These are phyloP conservation scores for Phytophthora nicotianae DNA, from an alignment of 352 stramenopile genomes.

Conservation along the genomic window DNA sequence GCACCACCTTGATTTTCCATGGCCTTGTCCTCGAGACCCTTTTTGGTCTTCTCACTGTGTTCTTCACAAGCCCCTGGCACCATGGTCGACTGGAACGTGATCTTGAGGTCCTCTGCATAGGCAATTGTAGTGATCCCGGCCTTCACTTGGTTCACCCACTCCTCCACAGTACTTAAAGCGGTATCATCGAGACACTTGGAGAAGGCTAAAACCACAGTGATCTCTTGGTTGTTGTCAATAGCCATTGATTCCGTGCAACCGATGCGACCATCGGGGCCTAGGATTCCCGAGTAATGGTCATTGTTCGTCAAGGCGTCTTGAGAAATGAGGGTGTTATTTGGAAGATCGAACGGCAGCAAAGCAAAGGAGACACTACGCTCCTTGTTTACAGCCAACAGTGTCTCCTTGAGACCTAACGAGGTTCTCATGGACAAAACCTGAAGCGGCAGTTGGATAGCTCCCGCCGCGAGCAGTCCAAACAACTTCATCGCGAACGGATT, in stretches of 20 bases:
- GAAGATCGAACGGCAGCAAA: slow-evolving; percentile 22
- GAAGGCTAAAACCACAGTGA: slow-evolving; percentile 55
- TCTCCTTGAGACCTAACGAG: slow-evolving; percentile 29
- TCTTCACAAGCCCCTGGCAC: slow-evolving; percentile 49
- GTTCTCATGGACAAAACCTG: slow-evolving; percentile 1
- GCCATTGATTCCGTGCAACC: slow-evolving; percentile 16
- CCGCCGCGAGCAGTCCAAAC: slow-evolving; percentile 12
- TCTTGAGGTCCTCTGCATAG: not conserved
- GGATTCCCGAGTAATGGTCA: not conserved
- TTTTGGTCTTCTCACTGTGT: slow-evolving; percentile 33
- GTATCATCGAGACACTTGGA: slow-evolving; percentile 62
- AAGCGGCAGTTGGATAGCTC: slow-evolving; percentile 4
- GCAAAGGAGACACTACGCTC: slow-evolving; percentile 31
- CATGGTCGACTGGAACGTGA: slow-evolving; percentile 48
- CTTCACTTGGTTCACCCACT: slow-evolving; percentile 50
- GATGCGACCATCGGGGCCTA: slow-evolving; percentile 15
- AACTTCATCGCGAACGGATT: slow-evolving; percentile 23
- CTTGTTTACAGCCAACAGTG: slow-evolving; percentile 18
- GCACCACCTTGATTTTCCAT: slow-evolving; percentile 20
- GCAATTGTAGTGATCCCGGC: slow-evolving; percentile 4
- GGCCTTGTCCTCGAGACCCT: slow-evolving; percentile 12
- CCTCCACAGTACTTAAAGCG: slow-evolving; percentile 45
- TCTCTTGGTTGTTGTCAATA: slow-evolving; percentile 15
- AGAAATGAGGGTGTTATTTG: slow-evolving; percentile 19
- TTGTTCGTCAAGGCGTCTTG: slow-evolving; percentile 5